Base-by-base conservation (phyloP, 2,329 filamentous ascomycete genomes). In the Bimuria novae-zelandiae region DNA sequence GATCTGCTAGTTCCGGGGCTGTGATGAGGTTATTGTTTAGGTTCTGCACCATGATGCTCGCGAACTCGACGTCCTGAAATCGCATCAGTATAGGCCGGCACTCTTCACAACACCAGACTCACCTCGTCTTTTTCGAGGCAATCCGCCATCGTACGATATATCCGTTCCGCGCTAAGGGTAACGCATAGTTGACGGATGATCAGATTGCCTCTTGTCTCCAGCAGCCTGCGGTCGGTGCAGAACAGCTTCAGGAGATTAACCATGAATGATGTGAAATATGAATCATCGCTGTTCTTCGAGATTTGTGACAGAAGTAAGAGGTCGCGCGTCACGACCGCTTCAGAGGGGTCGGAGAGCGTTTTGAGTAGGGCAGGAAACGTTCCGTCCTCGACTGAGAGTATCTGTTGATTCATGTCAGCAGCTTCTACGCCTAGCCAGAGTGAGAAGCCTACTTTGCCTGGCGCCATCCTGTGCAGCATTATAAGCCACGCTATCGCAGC, bases 1-100 rank as follows among this genome's bases (percentile, higher is more conserved):
- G 80, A 63, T 97, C 95, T 1, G 90, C 86, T 25, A 99, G 80
- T 74, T 99, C 92, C 0, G 95, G 94, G 0, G 95, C 94, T 1
- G 95, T 99, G 61, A 99, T 97, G 49, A 99, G 86, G 66, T 99
- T 99, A 74, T 99, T 99, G 77, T 99, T 99, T 47, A 99, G 81
- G 67, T 97, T 97, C 73, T 99, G 94, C 25, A 99, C 92, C 94
- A 99, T 99, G 65, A 99, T 97, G 70, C 93, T 97, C 14, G 94
- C 93, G 75, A 99, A 99, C 72, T 99, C 95, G 36, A 99, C 86
- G 70, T 99, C 94, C 76, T 82, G 30, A 35, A 27, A 29, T 16
- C 4, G 2, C 33, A 45, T 63, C 22, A 62, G 51, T 23, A 12
- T 19, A 27, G 27, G 21, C 14, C 33, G 16, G 17, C 16, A n/a